phyloP scores from a whole-genome alignment of 441 rosid genomes.

The Syzygium malaccense region DNA sequence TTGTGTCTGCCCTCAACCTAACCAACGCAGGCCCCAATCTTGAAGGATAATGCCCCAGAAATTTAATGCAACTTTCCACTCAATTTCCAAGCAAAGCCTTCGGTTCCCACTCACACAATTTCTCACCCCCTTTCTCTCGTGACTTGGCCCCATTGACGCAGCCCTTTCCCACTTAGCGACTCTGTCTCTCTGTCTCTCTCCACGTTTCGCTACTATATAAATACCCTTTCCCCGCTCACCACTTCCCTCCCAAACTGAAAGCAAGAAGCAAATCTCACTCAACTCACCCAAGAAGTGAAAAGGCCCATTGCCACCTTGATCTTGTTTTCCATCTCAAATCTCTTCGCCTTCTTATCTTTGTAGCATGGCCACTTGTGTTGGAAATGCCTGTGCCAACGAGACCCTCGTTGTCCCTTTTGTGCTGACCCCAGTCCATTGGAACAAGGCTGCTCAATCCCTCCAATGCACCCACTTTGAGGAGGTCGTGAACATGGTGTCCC shows the following conservation, averaged over 20 bases:
- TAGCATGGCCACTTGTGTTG: neutral
- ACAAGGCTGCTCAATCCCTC: slow-evolving; percentile 26
- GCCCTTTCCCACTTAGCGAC: neutral
- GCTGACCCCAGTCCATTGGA: slow-evolving; percentile 11
- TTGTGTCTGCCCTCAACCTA: neutral
- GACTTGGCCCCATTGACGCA: neutral
- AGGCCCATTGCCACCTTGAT: neutral
- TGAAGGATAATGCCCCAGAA: neutral
- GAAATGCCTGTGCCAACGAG: neutral
- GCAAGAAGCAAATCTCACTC: neutral
- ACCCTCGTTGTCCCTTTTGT: rapidly evolving
- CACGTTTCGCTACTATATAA: neutral
- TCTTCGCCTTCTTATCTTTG: neutral
- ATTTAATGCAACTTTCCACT: neutral
- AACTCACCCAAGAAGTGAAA: neutral
- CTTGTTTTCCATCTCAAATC: neutral
- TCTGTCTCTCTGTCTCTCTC: neutral
- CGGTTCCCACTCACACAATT: neutral
- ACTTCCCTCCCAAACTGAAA: neutral
- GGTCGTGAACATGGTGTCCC: slow-evolving; percentile 16
- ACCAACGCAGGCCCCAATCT: neutral
- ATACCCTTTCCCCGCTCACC: neutral
- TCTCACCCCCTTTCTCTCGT: neutral
- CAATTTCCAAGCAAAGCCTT: neutral
- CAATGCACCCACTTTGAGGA: slow-evolving; percentile 21